A percentile compares a stretch with the other conserved stretches of the same genome.
phyloP scores from a whole-genome alignment of 108 stramenopile genomes.

The Chaetoceros tenuissimus region DNA sequence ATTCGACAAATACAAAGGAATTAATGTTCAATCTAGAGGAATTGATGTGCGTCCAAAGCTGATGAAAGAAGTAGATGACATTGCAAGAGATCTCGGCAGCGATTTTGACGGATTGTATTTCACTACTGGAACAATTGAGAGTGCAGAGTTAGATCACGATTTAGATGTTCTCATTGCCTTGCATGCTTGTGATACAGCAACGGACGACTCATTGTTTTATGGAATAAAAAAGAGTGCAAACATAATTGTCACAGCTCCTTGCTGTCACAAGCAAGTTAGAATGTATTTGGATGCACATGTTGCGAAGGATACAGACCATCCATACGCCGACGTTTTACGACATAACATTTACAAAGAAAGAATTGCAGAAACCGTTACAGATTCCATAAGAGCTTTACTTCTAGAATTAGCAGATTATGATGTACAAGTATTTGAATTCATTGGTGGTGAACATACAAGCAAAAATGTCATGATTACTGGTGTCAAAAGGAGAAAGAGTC shows the following conservation, averaged over 20 bases:
- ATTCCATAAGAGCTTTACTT: slow-evolving; percentile 60
- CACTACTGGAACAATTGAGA: slow-evolving; percentile 54
- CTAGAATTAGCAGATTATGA: slow-evolving; percentile 81
- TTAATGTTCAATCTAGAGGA: slow-evolving; percentile 38
- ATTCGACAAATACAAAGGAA: slow-evolving; percentile 16
- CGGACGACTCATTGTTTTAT: slow-evolving; percentile 70
- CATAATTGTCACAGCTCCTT: slow-evolving; percentile 73
- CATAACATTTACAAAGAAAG: slow-evolving; percentile 72
- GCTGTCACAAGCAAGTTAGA: slow-evolving; percentile 83
- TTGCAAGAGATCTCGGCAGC: slow-evolving; percentile 41
- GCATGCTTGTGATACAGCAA: slow-evolving; percentile 90
- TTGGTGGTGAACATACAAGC: slow-evolving; percentile 76
- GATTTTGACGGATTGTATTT: slow-evolving; percentile 51
- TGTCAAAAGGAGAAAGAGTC: slow-evolving; percentile 9
- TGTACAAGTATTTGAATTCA: slow-evolving; percentile 80
- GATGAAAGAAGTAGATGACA: slow-evolving; percentile 56
- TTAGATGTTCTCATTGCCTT: slow-evolving; percentile 69
- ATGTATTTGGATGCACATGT: slow-evolving; percentile 63
- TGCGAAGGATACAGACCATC: slow-evolving; percentile 20
- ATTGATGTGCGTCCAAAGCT: slow-evolving; percentile 75
- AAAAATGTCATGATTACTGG: slow-evolving; percentile 88
- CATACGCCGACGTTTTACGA: slow-evolving; percentile 44
- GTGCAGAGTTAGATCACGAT: slow-evolving; percentile 6
- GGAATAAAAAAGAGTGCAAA: slow-evolving; percentile 42
- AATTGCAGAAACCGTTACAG: slow-evolving; percentile 68